Conservation (phyloP, 768 basidiomycete species). For the Royoungia palumana region DNA sequence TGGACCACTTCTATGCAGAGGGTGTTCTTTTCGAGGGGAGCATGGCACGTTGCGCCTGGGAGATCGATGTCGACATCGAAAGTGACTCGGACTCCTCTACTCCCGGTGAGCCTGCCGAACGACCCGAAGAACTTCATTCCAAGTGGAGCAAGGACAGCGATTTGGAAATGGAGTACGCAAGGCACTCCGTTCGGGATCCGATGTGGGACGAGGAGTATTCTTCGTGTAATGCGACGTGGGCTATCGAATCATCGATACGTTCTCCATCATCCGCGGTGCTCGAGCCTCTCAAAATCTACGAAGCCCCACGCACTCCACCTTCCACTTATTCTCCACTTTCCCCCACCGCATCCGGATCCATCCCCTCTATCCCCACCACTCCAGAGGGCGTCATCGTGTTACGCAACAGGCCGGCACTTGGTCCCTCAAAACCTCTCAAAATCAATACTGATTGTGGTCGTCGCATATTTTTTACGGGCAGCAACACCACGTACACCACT, state of each 20-base stretch:
- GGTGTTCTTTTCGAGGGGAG: constrained; percentile 77
- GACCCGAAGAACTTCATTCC: constrained; percentile 43
- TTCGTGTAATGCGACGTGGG: constrained; percentile 54
- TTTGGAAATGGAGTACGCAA: constrained; percentile 33
- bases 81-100: constrained; percentile 60
- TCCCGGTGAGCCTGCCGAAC: constrained; percentile 39
- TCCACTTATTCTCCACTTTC: constrained; percentile 49
- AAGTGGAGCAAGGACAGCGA: constrained; percentile 57
- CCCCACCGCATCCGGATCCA: constrained; percentile 36
- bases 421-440: constrained; percentile 45
- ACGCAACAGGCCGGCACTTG: constrained; percentile 34
- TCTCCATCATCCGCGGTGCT: constrained; percentile 39
- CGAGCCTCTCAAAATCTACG: constrained; percentile 40
- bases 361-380: constrained; percentile 53
- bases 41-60: constrained; percentile 77
- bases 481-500: constrained; percentile 42
- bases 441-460: constrained; percentile 53
- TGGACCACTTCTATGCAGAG: constrained; percentile 68
- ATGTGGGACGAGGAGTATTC: constrained; percentile 36
- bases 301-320: constrained; percentile 48
- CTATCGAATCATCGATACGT: constrained; percentile 48
- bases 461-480: constrained; percentile 36
- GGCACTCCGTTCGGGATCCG: constrained; percentile 28
- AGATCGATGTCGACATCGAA: constrained; percentile 62
- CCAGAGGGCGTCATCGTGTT: constrained; percentile 50